These are phyloP conservation scores for Coemansia sp. DNA, from an alignment of 192 early-diverging fungal genomes.

Conservation along the genomic window DNA sequence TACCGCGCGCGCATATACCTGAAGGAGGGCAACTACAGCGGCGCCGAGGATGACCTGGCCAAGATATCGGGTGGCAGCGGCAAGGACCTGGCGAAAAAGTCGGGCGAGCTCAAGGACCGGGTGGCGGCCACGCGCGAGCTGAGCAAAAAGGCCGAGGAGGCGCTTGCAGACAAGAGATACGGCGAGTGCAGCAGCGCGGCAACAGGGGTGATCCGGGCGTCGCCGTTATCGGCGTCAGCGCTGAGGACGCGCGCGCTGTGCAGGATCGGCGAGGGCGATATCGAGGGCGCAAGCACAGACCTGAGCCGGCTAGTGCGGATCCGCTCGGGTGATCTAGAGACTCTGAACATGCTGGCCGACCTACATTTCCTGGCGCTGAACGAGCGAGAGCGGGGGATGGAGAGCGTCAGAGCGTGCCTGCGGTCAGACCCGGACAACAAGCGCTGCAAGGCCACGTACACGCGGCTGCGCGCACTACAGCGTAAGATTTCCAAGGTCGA, in stretches of 20 bases:
- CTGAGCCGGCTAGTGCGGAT: constrained; percentile 75
- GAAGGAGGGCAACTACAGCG: constrained; percentile 66
- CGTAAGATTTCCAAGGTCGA: constrained; percentile 69
- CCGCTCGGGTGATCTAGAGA: constrained; percentile 64
- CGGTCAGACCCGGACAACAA: constrained; percentile 92
- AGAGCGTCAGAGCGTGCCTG: constrained; percentile 81
- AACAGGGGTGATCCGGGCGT: constrained; percentile 57
- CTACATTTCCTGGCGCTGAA: constrained; percentile 72
- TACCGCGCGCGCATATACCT: constrained; percentile 73
- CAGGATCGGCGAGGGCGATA: constrained; percentile 69
- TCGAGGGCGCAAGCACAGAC: constrained; percentile 87
- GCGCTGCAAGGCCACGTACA: constrained; percentile 77
- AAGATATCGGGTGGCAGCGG: constrained; percentile 10
- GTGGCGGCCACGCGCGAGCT: constrained; percentile 54
- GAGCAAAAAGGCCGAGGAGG: constrained; percentile 37
- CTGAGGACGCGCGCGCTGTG: constrained; percentile 72
- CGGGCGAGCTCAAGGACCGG: constrained; percentile 35
- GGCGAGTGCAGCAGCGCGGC: constrained; percentile 59
- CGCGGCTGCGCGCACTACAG: constrained; percentile 71
- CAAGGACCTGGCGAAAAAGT: constrained; percentile 18
- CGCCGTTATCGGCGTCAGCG: constrained; percentile 60
- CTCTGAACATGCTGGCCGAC: constrained; percentile 66
- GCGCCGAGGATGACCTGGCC: constrained; percentile 65
- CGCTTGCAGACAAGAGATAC: constrained; percentile 51
- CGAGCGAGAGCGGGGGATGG: constrained; percentile 70